Evolutionary conservation across 2,329 filamentous ascomycete species (phyloP), one percentile per base, ranked within the genome.

Genomic region (Cordyceps cateniannulata): DNA sequence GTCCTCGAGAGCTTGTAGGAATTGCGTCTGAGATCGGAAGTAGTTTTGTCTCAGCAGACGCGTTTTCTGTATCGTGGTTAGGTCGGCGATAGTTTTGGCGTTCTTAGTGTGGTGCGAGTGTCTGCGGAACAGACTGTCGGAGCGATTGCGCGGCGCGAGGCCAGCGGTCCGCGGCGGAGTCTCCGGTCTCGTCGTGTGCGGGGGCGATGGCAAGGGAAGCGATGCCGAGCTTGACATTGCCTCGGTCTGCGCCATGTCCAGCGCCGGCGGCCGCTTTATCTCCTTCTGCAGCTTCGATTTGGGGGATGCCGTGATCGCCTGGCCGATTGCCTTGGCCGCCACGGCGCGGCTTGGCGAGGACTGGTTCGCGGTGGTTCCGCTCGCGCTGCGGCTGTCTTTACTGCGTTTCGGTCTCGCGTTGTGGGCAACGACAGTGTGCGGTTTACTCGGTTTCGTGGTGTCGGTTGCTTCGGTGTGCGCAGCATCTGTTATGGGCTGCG

Each of bases 11-110:
- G 90, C 90, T 3, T 86, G 89, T 63, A 95, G 71, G 69, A 95
- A 93, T 66, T 91, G 88, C 1, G 89, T 93, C 72, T 95, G 83
- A 63, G 86, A 90, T 58, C 89, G 81, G 70, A 93, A 95, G 72
- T 95, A 95, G 71, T 95, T 90, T 62, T 92, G 89, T 60, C 89
- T 80, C 63, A 95, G 71, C 10, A 92, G 74, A 53, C 86, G 85
- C n/a, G 85, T 82, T 70, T 90, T 91, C 70, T 93, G 88, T 12
- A 78, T 73, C 5, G 77, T 71, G 1, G 85, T 85, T 69, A 93
- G 76, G 24, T 88, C 82, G n/a, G 79, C 81, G 2, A 86, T 79
- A 18, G 77, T 84, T 14, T 85, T 71, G 5, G 82, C 73, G 5
- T 81, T 80, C 66, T 87, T 84, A 56, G 80, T 71, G 62, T 83